Conservation (phyloP, 352 stramenopile genomes). For the Stramenopiles sp. region DNA sequence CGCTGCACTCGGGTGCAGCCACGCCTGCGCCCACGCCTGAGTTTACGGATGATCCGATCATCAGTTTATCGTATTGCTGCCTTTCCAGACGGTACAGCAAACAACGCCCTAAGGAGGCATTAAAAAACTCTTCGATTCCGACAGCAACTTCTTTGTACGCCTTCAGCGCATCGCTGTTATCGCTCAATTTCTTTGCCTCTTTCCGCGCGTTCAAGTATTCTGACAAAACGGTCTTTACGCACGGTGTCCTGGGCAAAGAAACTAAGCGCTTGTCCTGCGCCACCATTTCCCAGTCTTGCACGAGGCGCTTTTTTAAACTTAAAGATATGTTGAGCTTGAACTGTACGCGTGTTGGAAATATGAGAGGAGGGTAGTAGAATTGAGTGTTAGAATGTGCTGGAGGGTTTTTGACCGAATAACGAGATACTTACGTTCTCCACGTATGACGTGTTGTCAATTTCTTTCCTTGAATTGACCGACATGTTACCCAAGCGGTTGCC, state of each 20-base stretch:
- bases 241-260: background rate
- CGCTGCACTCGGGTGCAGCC: no score
- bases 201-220: background rate
- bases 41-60: background rate
- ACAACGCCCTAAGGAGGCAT: background rate
- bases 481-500: background rate
- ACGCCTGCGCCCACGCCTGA: background rate
- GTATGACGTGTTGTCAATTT: background rate
- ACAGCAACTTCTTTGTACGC: background rate
- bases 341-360: no score
- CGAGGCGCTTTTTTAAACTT: background rate
- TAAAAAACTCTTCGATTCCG: background rate
- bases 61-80: background rate
- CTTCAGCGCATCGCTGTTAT: background rate
- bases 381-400: no score
- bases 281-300: slow-evolving; percentile 5
- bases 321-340: background rate
- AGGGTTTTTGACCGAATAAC: no score
- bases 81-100: background rate
- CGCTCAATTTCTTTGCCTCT: background rate
- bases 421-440: no score
- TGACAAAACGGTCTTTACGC: background rate
- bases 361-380: no score
- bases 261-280: background rate
- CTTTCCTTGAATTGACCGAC: background rate